phyloP scores from a whole-genome alignment of 352 stramenopile species.

The Phytophthora nicotianae region DNA sequence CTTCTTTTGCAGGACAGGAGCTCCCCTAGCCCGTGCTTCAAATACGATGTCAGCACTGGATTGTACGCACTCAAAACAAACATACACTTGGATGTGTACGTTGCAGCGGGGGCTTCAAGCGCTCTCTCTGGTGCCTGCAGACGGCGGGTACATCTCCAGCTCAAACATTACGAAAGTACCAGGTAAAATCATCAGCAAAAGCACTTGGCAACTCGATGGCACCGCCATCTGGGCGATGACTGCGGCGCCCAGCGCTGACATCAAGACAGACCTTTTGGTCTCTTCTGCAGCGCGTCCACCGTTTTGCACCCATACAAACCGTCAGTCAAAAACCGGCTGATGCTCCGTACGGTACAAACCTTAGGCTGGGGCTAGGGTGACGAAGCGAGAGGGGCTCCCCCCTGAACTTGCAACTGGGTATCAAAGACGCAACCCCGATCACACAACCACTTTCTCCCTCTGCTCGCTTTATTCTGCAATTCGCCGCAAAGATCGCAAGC shows the following conservation, averaged over 20 bases:
- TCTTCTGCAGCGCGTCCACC: conserved; percentile 11
- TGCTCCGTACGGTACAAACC: conserved; percentile 28
- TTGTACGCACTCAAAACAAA: conserved; percentile 20
- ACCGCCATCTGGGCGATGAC: conserved; percentile 8
- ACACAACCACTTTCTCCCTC: conserved; percentile 34
- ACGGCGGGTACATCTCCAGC: background rate
- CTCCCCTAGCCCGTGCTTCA: conserved; percentile 16
- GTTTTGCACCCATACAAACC: conserved; percentile 27
- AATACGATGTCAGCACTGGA: conserved; percentile 26
- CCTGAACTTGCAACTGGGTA: conserved; percentile 15
- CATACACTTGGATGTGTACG: conserved; percentile 36
- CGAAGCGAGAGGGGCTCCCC: conserved; percentile 22
- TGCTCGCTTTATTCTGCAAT: conserved; percentile 49
- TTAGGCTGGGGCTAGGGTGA: conserved; percentile 21
- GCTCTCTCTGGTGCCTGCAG: conserved; percentile 18
- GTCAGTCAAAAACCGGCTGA: conserved; percentile 28
- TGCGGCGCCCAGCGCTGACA: background rate
- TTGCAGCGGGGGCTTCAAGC: conserved; percentile 13
- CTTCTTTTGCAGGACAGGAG: conserved; percentile 18
- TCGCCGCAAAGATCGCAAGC: conserved; percentile 50
- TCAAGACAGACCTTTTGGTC: conserved; percentile 6
- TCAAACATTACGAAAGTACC: background rate
- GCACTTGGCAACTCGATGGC: conserved; percentile 2
- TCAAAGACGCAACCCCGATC: conserved; percentile 22
- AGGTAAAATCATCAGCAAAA: background rate